Evolutionary conservation across 129 eudicot genomes (phyloP).

Genomic region (Ambrosia trifida): DNA sequence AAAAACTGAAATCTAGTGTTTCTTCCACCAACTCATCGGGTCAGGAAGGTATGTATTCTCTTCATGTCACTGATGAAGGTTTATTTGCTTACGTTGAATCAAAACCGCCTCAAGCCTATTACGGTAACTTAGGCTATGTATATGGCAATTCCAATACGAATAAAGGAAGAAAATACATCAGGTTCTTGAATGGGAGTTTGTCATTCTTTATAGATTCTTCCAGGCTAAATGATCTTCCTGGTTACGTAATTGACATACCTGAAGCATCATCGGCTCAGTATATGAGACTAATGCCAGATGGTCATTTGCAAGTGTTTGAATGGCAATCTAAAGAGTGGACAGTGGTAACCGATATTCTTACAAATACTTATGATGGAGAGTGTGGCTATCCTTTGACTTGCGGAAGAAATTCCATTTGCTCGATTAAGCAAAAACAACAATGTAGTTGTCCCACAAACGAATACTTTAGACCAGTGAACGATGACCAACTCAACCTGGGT

Average conservation of each 20-base stretch:
- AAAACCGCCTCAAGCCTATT: too few relatives aligned
- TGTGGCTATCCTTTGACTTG: constrained; percentile 30
- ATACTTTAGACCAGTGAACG: background rate
- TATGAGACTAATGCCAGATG: constrained; percentile 29
- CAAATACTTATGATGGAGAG: background rate
- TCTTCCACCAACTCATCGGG: constrained; percentile 12
- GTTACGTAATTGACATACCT: background rate
- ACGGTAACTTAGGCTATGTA: background rate
- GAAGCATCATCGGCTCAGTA: background rate
- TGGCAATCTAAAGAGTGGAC: background rate
- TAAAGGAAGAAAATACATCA: background rate
- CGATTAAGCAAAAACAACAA: background rate
- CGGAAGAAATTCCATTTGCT: constrained; percentile 41
- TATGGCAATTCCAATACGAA: background rate
- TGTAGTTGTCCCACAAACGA: constrained; percentile 28
- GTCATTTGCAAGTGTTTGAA: constrained; percentile 22
- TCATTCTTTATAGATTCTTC: background rate
- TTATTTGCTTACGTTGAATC: constrained; percentile 6
- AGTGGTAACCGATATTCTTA: background rate
- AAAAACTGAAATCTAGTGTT: constrained; percentile 30
- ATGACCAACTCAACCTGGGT: too few relatives aligned
- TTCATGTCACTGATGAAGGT: background rate
- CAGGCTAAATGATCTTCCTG: background rate
- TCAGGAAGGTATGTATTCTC: constrained; percentile 13
- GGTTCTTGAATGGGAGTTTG: too few relatives aligned